Base-by-base conservation (phyloP, 768 basidiomycete species). In the Tulasnella sp. region DNA sequence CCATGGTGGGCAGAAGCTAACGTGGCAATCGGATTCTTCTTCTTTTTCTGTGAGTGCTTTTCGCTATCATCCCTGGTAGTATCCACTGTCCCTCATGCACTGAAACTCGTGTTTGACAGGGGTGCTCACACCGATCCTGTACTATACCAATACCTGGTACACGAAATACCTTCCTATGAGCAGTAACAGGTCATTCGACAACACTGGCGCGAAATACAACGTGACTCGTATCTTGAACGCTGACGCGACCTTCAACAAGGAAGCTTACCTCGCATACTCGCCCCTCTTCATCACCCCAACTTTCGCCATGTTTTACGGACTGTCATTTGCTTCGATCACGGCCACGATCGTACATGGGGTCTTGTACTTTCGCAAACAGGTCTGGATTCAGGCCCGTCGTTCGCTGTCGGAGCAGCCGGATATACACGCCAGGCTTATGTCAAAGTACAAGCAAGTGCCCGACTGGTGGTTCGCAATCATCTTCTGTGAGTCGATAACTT, bases 251-350 rank as follows among this genome's bases (percentile, higher is more conserved):
- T 70, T 82, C 54, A 70, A 79, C 61, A 52, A 71, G 23, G 71
- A 69, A 1, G 76, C 75, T 13, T 83, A 81, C 67, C 67, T 73
- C 54, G 68, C 65, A 0, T 82, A 78, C 56, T 77, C 75, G 56
- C 78, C 78, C 0, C 62, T 78, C 23, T 79, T 73, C 66, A 70
- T 77, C 43, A 71, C 76, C 61, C 64, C 64, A 32, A 62, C 15
- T 59, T 62, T 62, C 42, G 53, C 64, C 62, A 27, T 54, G n/a
- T 51, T 50, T 15, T 63, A 45, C 27, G 61, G 34, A n/a, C 23
- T 61, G 53, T 68, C 66, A 60, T 70, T 70, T 44, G 68, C 66
- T 4, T 26, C 56, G 13, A 65, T 68, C 34, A 61, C 62, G 1
- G 64, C 65, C 32, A 65, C 65, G 15, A 32, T 68, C 26, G 64